Evolutionary conservation across 2,329 filamentous ascomycete species (phyloP).

Genomic region (Aureobasidium uvarum): DNA sequence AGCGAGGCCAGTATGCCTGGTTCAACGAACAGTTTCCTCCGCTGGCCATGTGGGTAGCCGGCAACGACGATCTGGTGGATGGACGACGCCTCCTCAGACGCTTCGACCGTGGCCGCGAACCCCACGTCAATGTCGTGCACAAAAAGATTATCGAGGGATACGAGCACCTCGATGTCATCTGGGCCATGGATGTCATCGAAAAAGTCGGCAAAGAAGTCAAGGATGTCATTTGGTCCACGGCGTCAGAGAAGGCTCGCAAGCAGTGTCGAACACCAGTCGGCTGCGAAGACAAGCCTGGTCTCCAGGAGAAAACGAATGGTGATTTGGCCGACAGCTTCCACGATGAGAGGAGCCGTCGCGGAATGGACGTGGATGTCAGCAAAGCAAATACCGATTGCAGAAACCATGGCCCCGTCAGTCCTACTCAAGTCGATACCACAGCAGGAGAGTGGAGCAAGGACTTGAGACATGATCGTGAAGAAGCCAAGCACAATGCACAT

Average conservation of each 20-base stretch:
- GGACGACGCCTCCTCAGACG: constrained; percentile 70
- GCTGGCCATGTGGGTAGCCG: constrained; percentile 84
- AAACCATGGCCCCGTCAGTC: constrained; percentile 23
- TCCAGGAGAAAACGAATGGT: constrained; percentile 2
- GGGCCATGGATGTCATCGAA: constrained; percentile 85
- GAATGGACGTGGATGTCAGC: not conserved
- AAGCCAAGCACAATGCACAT: not conserved
- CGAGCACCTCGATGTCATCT: constrained; percentile 92
- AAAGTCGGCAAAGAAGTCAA: constrained; percentile 78
- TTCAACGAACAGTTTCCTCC: constrained; percentile 77
- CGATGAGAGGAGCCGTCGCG: not conserved
- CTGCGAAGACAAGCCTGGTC: constrained; percentile 51
- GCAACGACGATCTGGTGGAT: constrained; percentile 80
- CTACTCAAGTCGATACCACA: constrained; percentile 28
- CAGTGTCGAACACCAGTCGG: constrained; percentile 63
- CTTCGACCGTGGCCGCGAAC: constrained; percentile 74
- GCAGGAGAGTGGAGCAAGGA: constrained; percentile 28
- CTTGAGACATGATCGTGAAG: constrained; percentile 14
- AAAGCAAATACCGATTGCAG: not conserved
- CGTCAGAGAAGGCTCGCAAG: constrained; percentile 54
- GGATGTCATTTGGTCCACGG: constrained; percentile 80
- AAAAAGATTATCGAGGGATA: constrained; percentile 80
- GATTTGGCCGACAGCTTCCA: constrained; percentile 10
- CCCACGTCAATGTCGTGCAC: constrained; percentile 76
- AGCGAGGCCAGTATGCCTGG: constrained; percentile 62